Base-by-base conservation (phyloP, 208 protist genomes). In the Crithidia sp. region DNA sequence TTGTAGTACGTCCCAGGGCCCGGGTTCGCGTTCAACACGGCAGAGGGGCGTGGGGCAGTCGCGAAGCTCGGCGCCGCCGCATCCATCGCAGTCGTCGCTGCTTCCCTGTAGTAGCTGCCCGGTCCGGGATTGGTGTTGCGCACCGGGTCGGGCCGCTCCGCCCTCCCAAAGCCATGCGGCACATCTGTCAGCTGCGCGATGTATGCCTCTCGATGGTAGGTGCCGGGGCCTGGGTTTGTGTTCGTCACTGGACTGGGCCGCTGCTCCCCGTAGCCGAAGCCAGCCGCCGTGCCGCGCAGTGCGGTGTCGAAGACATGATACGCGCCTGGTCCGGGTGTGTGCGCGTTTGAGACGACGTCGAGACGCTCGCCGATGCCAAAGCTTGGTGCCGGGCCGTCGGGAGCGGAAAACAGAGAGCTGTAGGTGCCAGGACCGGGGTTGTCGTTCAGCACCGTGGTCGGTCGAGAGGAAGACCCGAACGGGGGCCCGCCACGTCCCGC, bases 391-490 rank as follows among this genome's bases (percentile, higher is more conserved):
- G 50, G 37, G 3, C 39, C 67, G 19, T 37, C 41, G 7, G 43
- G 58, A 4, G 16, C 10, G 0, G 40, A 4, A 19, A 39, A 50
- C 16, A n/a, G 12, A 12, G 40, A 12, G 44, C 79, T 67, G 71
- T 58, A 85, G 56, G 71, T 64, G 14, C 81, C 81, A 13, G 81
- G 81, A 2, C 81, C 81, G 17, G 81, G 81, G 40, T 61, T 64
- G 56, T 71, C 66, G 43, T 67, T 57, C 7, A 57, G 49, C 5
- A 67, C 74, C 36, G 49, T 4, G 10, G 49, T 17, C 2, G 61
- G 56, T 5, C 67, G 59, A 7, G 39, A 3, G 0, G 59, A 19
- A 3, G 37, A 54, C 7, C 53, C 65, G 39, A 79, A 73, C 28
- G 56, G 47, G 36, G 56, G 52, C 10, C 67, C 67, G 4, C 41